phyloP scores from a whole-genome alignment of 768 basidiomycete species.

The Tremella yokohamensis region DNA sequence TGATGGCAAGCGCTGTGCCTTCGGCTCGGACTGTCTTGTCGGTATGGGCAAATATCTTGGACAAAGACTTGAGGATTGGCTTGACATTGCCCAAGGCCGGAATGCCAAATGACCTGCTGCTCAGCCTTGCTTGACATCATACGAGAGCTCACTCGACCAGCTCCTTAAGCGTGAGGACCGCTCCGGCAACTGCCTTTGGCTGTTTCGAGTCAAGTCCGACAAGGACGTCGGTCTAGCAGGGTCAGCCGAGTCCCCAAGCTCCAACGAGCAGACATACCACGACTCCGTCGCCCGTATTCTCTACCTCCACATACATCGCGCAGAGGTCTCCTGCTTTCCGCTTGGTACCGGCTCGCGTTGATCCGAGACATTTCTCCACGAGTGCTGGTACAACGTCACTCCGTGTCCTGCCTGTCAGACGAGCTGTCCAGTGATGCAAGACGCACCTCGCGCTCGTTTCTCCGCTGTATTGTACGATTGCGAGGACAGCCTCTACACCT shows the following conservation, averaged over 20 bases:
- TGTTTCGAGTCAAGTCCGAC: constrained; percentile 85
- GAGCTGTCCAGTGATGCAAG: not conserved
- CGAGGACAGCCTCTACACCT: constrained; percentile 81
- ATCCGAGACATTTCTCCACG: constrained; percentile 94
- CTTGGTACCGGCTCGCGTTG: constrained; percentile 83
- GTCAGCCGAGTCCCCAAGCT: not conserved
- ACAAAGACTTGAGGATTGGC: constrained; percentile 76
- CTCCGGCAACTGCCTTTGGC: constrained; percentile 84
- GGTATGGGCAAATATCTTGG: constrained; percentile 89
- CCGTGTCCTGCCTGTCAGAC: constrained; percentile 5
- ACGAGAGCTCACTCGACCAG: constrained; percentile 65
- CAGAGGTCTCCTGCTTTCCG: constrained; percentile 78
- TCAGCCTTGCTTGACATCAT: not conserved
- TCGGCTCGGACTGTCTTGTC: constrained; percentile 95
- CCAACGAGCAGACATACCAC: constrained; percentile 62
- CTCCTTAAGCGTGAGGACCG: constrained; percentile 73
- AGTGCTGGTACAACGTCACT: constrained; percentile 73
- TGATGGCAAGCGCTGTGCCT: constrained; percentile 69
- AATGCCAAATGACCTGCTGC: constrained; percentile 69
- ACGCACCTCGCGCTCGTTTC: constrained; percentile 67
- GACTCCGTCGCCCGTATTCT: constrained; percentile 79
- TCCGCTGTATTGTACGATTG: constrained; percentile 85
- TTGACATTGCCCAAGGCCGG: constrained; percentile 59
- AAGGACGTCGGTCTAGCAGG: constrained; percentile 66
- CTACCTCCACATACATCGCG: constrained; percentile 87